These are phyloP conservation scores for Neurospora sublineolata DNA, from an alignment of 495 filamentous ascomycete genomes.

Conservation along the genomic window DNA sequence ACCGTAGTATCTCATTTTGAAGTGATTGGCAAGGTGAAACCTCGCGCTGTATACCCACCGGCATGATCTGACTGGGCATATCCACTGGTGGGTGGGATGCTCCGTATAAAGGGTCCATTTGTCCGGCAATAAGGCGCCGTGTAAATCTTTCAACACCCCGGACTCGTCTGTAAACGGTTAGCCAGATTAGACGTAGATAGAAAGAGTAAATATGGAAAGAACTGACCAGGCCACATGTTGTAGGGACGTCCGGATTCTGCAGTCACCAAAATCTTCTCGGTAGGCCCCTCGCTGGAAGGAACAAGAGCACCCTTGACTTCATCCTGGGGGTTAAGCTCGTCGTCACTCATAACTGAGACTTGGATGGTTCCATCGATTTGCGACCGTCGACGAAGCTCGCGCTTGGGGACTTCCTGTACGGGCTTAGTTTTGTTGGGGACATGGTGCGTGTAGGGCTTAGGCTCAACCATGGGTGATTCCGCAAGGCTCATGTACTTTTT, in stretches of 20 bases:
- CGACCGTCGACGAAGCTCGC: not conserved
- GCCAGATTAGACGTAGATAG: not conserved
- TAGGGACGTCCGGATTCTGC: slow-evolving; percentile 11
- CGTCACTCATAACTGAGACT: not conserved
- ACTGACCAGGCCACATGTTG: slow-evolving; percentile 9
- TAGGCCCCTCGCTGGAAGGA: not conserved
- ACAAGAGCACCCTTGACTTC: not conserved
- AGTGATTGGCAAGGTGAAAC: slow-evolving; percentile 8
- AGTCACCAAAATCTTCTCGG: not conserved
- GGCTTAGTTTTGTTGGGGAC: not conserved
- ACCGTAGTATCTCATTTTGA: slow-evolving; percentile 7
- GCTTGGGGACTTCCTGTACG: not conserved
- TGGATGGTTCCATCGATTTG: not conserved
- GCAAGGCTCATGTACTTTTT: slow-evolving; percentile 6
- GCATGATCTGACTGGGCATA: slow-evolving; percentile 13
- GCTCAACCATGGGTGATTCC: slow-evolving; percentile 6
- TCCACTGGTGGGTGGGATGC: slow-evolving; percentile 8
- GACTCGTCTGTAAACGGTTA: not conserved
- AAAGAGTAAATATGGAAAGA: not conserved
- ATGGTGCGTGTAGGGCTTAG: not conserved
- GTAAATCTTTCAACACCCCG: not conserved
- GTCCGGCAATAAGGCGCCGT: slow-evolving; percentile 7
- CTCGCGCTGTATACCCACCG: slow-evolving; percentile 3
- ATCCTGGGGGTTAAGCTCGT: not conserved
- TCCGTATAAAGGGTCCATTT: slow-evolving; percentile 5